These are phyloP conservation scores for Rhodomyrtus psidioides DNA, from an alignment of 441 rosid genomes.

Conservation along the genomic window DNA sequence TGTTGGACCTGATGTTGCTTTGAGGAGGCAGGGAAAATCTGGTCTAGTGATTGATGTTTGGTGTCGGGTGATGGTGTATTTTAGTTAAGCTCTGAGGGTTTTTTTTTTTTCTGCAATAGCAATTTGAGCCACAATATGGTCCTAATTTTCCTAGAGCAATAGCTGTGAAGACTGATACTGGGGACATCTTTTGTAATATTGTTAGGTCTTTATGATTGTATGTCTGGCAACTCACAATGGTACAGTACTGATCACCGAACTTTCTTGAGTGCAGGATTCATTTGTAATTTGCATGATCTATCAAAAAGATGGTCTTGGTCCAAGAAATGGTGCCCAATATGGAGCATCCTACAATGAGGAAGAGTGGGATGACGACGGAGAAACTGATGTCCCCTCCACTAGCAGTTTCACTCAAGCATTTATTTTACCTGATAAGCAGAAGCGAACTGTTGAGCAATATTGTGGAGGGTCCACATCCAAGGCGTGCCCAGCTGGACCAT, in stretches of 20 bases:
- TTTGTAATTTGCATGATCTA: conserved; percentile 54
- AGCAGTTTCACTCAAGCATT: no score
- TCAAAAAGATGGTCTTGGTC: conserved; percentile 74
- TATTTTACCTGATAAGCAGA: conserved; percentile 3
- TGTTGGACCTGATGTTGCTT: not conserved
- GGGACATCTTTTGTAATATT: not conserved
- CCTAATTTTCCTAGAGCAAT: not conserved
- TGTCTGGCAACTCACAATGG: not conserved
- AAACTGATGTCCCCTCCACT: not conserved
- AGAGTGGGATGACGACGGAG: conserved; percentile 63
- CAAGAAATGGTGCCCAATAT: conserved; percentile 81
- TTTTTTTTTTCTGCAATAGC: not conserved
- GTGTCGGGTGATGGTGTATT: not conserved
- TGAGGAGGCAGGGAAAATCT: not conserved
- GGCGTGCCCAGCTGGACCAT: conserved; percentile 17
- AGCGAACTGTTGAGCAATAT: not conserved
- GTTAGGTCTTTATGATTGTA: not conserved
- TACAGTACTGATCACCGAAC: not conserved
- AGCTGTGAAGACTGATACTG: not conserved
- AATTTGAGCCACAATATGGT: not conserved
- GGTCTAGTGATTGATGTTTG: not conserved
- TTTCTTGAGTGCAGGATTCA: conserved; percentile 27
- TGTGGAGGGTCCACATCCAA: conserved; percentile 15
- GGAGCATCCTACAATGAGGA: conserved; percentile 83
- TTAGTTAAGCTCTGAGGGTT: not conserved